Evolutionary conservation across 2,329 filamentous ascomycete species (phyloP).

Genomic region (Colletotrichum viniferum): DNA sequence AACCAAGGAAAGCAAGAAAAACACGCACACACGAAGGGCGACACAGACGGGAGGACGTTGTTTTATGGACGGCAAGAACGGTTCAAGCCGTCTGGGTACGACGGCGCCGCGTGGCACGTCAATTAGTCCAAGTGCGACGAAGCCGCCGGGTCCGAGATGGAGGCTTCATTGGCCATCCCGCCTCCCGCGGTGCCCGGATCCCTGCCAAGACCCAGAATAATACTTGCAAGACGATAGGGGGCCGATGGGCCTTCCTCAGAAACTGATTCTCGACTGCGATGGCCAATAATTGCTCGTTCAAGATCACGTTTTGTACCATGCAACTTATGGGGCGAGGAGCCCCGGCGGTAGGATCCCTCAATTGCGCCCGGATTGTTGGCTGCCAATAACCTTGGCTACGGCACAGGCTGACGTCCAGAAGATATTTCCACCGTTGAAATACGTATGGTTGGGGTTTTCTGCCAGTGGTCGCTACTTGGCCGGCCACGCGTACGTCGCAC

Average conservation of each 20-base stretch:
- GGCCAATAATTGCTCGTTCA: neutral
- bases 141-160: conserved; percentile 4
- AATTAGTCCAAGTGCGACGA: neutral
- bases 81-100: neutral
- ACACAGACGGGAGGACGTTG: neutral
- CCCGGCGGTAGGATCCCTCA: neutral
- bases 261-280: neutral
- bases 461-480: neutral
- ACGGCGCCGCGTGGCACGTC: neutral
- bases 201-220: conserved; percentile 2
- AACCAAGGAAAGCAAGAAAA: neutral
- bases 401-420: neutral
- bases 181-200: neutral
- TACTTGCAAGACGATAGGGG: neutral
- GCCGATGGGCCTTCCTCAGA: neutral
- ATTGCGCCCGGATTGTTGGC: neutral
- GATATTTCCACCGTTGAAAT: neutral
- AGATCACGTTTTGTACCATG: neutral
- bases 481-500: neutral
- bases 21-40: neutral
- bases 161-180: neutral
- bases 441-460: neutral
- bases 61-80: neutral
- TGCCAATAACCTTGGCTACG: neutral
- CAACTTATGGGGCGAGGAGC: neutral